phyloP scores from a whole-genome alignment of 2,329 filamentous ascomycete species.

The Cladophialophora immunda region DNA sequence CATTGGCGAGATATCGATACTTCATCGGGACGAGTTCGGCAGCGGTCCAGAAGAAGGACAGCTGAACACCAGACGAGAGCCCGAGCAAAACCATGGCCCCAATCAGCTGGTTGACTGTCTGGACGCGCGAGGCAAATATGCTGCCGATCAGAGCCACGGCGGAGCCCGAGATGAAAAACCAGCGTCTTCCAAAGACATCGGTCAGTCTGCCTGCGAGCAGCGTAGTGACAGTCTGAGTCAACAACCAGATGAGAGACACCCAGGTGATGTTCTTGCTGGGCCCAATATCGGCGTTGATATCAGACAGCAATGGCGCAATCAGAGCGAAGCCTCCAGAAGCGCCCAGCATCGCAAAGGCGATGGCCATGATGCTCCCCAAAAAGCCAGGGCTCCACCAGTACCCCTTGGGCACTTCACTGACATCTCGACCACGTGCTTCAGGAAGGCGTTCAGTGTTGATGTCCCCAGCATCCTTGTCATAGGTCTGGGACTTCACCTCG shows the following conservation, averaged over 20 bases:
- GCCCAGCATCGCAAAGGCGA: background rate
- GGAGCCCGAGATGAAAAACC: slow-evolving; percentile 57
- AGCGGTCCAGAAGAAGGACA: slow-evolving; percentile 50
- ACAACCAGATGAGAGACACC: background rate
- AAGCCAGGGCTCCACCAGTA: background rate
- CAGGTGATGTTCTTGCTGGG: background rate
- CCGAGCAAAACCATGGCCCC: slow-evolving; percentile 53
- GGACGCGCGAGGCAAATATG: slow-evolving; percentile 51
- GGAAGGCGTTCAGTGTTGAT: too few species aligned
- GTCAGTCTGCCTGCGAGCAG: slow-evolving; percentile 45
- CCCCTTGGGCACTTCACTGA: too few species aligned
- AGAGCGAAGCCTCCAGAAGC: background rate
- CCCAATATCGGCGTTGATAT: slow-evolving; percentile 1
- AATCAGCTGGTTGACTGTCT: slow-evolving; percentile 48
- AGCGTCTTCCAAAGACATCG: slow-evolving; percentile 58
- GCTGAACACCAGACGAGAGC: slow-evolving; percentile 52
- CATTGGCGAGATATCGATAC: too few species aligned
- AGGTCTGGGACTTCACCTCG: too few species aligned
- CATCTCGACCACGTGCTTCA: too few species aligned
- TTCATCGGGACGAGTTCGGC: slow-evolving; percentile 53
- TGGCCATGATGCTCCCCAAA: background rate
- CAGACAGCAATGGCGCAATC: background rate
- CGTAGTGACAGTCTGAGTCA: background rate
- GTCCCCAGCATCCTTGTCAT: too few species aligned
- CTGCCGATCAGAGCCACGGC: slow-evolving; percentile 50